Evolutionary conservation across 73 alveolate species (phyloP), one percentile per base, ranked within the genome.

Genomic region (Diophrys appendiculata): DNA sequence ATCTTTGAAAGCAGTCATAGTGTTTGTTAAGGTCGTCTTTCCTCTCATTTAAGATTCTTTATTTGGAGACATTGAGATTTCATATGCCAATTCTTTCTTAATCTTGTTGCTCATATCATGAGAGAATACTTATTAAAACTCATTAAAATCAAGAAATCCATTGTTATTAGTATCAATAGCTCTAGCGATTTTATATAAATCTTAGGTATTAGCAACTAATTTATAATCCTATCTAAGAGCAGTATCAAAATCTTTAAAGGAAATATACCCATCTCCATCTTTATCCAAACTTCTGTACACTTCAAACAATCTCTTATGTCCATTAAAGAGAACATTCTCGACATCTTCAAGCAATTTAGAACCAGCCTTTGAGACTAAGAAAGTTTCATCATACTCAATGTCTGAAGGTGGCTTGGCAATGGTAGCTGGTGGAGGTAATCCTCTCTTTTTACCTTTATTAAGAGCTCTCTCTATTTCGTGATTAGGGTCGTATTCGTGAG

Each of bases 231-330:
- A 74, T 26, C 64, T 71, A 22, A 78, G 72, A 32, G 55, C 30
- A 33, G 72, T 85, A 31, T 74, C 88, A 68, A 86, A 86, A 64
- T 86, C 93, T 53, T 80, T 64, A 80, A 79, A 80, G 35, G 93
- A 86, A 14, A 86, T 86, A 55, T 70, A 86, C 0, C 85, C 93
- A 80, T 86, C 93, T 22, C 83, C 80, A 54, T 86, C 93, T 71
- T 65, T 54, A 73, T 86, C 93, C 68, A 86, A 80, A 23, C 72
- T 29, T 29, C 67, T 71, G 68, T 77, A 86, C 0, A 79, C 73
- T 72, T 77, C 56, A 43, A 25, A 86, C 56, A 79, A 65, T 26
- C 77, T 78, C 18, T 55, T 76, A 26, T 80, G 84, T 2, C 81
- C 78, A 11, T 28, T 64, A 68, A 82, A 82, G 27, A 86, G 74